Base-by-base conservation (phyloP, 1,139 yeast species). In the Sugiyamaella sp. region DNA sequence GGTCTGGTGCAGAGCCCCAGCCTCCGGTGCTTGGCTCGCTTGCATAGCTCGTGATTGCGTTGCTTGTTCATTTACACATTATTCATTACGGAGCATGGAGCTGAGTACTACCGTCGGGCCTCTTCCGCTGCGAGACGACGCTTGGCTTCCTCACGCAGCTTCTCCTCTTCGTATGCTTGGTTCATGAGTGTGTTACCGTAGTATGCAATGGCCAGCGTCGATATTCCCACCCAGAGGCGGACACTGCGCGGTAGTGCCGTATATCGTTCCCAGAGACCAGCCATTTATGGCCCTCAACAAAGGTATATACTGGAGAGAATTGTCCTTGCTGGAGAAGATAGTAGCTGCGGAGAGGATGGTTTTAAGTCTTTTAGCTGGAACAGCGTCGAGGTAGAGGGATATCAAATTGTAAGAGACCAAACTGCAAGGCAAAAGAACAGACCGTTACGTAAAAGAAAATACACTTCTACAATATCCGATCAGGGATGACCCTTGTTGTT, bases 191-290 rank as follows among this genome's bases (percentile, higher is more conserved):
- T 76, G 59, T 81, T 84, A 2, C 84, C 84, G 2, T 72, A 64
- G 49, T 77, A 70, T 0, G 86, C 86, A 54, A 79, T 73, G 1
- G 71, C 71, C 63, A 81, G 73, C 1, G 85, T 81, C 14, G 85
- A 79, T 1, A 74, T 73, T 2, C 82, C 84, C 37, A 82, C 72
- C 66, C 80, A 82, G 56, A 80, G 71, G 40, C 85, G 71, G 6
- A 78, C 81, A 59, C 73, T 76, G 32, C 71, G 70, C 1, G 86
- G 85, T 46, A 82, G 71, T 27, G 74, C 72, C 63, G 70, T 77
- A 79, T 85, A 82, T 62, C 69, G 74, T 20, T 61, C 58, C 66
- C 69, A 69, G n/a, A 70, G 57, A 49, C 41, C 39, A 24, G 38
- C 33, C 49, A 35, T 46, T 22, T 35, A 33, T 19, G 51, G 44